Conservation (phyloP, 768 basidiomycete species). For the Pisolithus tinctorius region DNA sequence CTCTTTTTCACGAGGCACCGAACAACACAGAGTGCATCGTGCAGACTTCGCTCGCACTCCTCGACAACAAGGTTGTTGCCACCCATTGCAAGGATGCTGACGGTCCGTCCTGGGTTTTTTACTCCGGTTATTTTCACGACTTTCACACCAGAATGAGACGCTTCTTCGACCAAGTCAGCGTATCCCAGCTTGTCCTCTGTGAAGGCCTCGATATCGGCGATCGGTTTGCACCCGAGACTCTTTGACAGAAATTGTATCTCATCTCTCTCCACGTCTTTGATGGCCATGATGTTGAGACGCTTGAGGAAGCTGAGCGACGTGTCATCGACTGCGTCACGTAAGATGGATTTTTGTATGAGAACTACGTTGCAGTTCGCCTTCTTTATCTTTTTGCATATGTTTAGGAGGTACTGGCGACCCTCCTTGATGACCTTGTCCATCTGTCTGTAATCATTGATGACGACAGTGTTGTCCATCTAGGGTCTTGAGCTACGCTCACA, state of each 20-base stretch:
- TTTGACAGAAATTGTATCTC: slow-evolving; percentile 97
- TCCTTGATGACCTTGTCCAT: slow-evolving; percentile 99
- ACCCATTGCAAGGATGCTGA: slow-evolving; percentile 93
- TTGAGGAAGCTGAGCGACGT: slow-evolving; percentile 96
- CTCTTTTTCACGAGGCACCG: slow-evolving; percentile 97
- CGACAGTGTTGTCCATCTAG: slow-evolving; percentile 99
- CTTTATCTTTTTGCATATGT: slow-evolving; percentile 98
- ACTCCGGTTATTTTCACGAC: slow-evolving; percentile 94
- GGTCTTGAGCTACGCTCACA: slow-evolving; percentile 1
- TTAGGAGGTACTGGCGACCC: slow-evolving; percentile 94
- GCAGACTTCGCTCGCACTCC: slow-evolving; percentile 94
- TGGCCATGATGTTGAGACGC: slow-evolving; percentile 90
- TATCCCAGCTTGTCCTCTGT: slow-evolving; percentile 97
- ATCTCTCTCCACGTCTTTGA: slow-evolving; percentile 97
- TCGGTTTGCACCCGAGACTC: slow-evolving; percentile 90
- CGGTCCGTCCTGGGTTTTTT: slow-evolving; percentile 90
- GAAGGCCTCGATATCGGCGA: slow-evolving; percentile 97
- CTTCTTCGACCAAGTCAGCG: slow-evolving; percentile 93
- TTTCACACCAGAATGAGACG: slow-evolving; percentile 72
- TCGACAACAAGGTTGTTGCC: slow-evolving; percentile 89
- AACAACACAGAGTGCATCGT: slow-evolving; percentile 98
- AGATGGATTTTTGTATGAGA: slow-evolving; percentile 97
- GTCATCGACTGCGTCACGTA: slow-evolving; percentile 98
- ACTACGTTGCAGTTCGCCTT: slow-evolving; percentile 99
- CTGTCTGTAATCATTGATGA: slow-evolving; percentile 98